Percentiles rank a stretch among this genome's conserved stretches.
Conservation (phyloP, 202 grass and related monocot species). For the Elaeis oleifera region DNA sequence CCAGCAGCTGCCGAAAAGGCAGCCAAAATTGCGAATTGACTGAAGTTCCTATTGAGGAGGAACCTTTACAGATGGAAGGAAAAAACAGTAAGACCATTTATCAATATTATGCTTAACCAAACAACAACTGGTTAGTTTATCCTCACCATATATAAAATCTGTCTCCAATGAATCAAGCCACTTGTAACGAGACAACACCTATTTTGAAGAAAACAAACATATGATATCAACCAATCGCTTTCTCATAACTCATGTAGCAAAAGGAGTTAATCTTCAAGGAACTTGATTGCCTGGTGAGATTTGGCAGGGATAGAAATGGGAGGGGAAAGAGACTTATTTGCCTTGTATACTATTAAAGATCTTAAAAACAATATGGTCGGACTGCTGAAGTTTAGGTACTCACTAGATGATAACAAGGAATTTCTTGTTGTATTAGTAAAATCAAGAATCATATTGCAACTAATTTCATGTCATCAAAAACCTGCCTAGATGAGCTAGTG, state of each 20-base stretch:
- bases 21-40: conserved; percentile 69
- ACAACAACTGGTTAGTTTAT: neutral
- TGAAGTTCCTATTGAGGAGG: conserved; percentile 88
- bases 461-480: too few species aligned
- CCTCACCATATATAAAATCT: conserved; percentile 85
- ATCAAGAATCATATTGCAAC: too few species aligned
- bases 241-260: neutral
- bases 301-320: too few species aligned
- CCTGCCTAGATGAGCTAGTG: too few species aligned
- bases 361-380: too few species aligned
- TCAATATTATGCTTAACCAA: conserved; percentile 13
- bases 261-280: conserved; percentile 6
- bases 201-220: conserved; percentile 22
- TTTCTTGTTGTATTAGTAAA: too few species aligned
- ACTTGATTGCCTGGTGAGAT: neutral
- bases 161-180: conserved; percentile 85
- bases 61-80: conserved; percentile 36
- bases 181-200: conserved; percentile 71
- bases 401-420: too few species aligned
- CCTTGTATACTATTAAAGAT: too few species aligned
- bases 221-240: conserved; percentile 1
- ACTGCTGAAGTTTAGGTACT: too few species aligned
- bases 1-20: conserved; percentile 60
- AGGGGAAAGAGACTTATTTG: too few species aligned
- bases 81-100: conserved; percentile 17